Conservation (phyloP, 1,139 yeast species). For the Debaryomyces subglobosus region DNA sequence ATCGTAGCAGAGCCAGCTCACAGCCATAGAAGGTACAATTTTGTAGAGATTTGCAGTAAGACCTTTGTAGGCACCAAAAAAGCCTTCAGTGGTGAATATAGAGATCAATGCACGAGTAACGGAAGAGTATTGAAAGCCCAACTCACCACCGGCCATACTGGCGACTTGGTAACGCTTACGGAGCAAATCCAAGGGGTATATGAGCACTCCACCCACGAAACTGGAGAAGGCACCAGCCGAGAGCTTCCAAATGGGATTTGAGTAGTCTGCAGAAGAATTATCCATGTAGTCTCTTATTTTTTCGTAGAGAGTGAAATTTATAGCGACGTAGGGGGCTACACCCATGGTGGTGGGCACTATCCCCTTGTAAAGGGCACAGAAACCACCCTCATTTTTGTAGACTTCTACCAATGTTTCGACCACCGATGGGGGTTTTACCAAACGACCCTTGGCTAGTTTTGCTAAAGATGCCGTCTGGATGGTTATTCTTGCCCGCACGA, state of each 20-base stretch:
- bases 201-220: slow-evolving; percentile 74
- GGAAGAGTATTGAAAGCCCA: slow-evolving; percentile 79
- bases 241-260: slow-evolving; percentile 60
- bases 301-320: slow-evolving; percentile 90
- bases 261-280: slow-evolving; percentile 35
- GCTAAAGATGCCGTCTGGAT: slow-evolving; percentile 83
- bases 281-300: slow-evolving; percentile 63
- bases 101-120: slow-evolving; percentile 71
- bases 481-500: slow-evolving; percentile 86
- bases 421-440: slow-evolving; percentile 68
- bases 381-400: slow-evolving; percentile 78
- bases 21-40: slow-evolving; percentile 94
- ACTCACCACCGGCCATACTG: slow-evolving; percentile 72
- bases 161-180: slow-evolving; percentile 91
- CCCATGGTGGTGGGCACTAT: slow-evolving; percentile 87
- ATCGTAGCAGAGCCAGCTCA: slow-evolving; percentile 89
- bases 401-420: slow-evolving; percentile 59
- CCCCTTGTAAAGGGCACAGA: slow-evolving; percentile 79
- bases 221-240: slow-evolving; percentile 78
- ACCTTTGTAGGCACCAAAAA: slow-evolving; percentile 84
- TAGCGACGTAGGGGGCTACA: slow-evolving; percentile 94
- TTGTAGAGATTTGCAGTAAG: slow-evolving; percentile 86
- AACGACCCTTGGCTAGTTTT: slow-evolving; percentile 49
- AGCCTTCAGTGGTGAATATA: slow-evolving; percentile 75
- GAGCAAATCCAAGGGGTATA: slow-evolving; percentile 88